phyloP scores from a whole-genome alignment of 345 rosid species.

The Citrus sp. region DNA sequence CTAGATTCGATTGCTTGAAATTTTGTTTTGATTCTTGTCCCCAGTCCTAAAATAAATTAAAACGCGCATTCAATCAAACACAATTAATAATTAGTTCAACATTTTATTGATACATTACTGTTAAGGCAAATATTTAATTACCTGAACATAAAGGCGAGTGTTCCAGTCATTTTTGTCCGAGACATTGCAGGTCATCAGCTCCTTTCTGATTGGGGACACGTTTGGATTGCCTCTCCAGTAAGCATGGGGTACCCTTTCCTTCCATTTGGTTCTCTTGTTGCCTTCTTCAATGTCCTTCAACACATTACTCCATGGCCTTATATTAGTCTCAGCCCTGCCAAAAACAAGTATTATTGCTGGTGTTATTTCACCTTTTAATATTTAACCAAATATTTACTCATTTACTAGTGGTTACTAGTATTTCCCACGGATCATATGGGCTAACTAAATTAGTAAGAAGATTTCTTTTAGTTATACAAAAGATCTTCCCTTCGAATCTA shows the following conservation, averaged over 20 bases:
- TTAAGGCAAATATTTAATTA: neutral
- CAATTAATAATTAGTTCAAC: too few species aligned
- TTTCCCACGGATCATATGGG: too few species aligned
- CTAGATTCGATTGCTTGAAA: conserved; percentile 48
- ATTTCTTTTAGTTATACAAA: too few species aligned
- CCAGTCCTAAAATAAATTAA: conserved; percentile 43
- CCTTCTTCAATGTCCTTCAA: conserved; percentile 33
- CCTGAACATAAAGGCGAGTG: conserved; percentile 30
- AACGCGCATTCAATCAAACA: neutral
- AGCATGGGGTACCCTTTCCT: conserved; percentile 53
- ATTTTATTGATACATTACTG: too few species aligned
- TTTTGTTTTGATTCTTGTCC: conserved; percentile 30
- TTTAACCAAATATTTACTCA: neutral
- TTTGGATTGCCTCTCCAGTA: conserved; percentile 62
- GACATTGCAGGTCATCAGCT: conserved; percentile 34
- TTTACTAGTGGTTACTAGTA: too few species aligned
- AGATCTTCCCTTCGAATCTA: too few species aligned
- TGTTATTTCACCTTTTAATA: neutral
- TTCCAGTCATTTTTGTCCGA: conserved; percentile 28
- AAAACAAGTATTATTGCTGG: neutral
- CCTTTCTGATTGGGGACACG: conserved; percentile 25
- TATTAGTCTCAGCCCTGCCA: conserved; percentile 37
- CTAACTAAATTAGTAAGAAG: too few species aligned
- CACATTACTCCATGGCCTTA: conserved; percentile 29
- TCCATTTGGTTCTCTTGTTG: conserved; percentile 28